phyloP scores from a whole-genome alignment of 2,329 filamentous ascomycete species.

The Phyllosticta capitalensis region DNA sequence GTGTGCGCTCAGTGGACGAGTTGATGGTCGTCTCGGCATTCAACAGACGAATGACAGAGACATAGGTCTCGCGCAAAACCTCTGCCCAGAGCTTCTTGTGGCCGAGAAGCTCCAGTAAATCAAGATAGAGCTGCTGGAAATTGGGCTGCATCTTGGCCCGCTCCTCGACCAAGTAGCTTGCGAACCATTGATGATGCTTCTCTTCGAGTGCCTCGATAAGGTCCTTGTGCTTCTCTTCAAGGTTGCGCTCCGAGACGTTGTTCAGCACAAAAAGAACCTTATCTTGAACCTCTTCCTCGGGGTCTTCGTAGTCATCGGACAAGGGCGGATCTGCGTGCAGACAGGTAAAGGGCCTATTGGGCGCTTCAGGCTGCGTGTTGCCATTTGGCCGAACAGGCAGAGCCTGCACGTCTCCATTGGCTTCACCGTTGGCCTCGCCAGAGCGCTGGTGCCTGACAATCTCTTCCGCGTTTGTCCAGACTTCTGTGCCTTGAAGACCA shows the following conservation, averaged over 20 bases:
- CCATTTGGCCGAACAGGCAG: slow-evolving; percentile 58
- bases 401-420: slow-evolving; percentile 35
- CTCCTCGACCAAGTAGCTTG: slow-evolving; percentile 86
- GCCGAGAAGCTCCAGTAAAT: slow-evolving; percentile 74
- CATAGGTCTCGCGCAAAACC: slow-evolving; percentile 86
- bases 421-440: slow-evolving; percentile 46
- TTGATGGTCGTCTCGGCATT: slow-evolving; percentile 83
- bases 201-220: slow-evolving; percentile 69
- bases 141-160: slow-evolving; percentile 96
- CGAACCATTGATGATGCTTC: slow-evolving; percentile 92
- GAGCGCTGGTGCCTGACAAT: slow-evolving; percentile 61
- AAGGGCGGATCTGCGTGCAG: slow-evolving; percentile 65
- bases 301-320: slow-evolving; percentile 65
- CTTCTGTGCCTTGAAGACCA: slow-evolving; percentile 73
- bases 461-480: slow-evolving; percentile 73
- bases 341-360: slow-evolving; percentile 63
- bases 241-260: slow-evolving; percentile 85
- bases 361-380: slow-evolving; percentile 46
- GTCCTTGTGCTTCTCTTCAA: slow-evolving; percentile 75
- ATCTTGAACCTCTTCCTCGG: slow-evolving; percentile 75
- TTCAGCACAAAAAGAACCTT: slow-evolving; percentile 94
- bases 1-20: slow-evolving; percentile 72
- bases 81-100: slow-evolving; percentile 74
- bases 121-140: slow-evolving; percentile 86
- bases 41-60: slow-evolving; percentile 74